Percentiles rank a stretch among this genome's conserved stretches.
Conservation (phyloP, 2,329 filamentous ascomycete genomes). For the Colletotrichum liriopes region DNA sequence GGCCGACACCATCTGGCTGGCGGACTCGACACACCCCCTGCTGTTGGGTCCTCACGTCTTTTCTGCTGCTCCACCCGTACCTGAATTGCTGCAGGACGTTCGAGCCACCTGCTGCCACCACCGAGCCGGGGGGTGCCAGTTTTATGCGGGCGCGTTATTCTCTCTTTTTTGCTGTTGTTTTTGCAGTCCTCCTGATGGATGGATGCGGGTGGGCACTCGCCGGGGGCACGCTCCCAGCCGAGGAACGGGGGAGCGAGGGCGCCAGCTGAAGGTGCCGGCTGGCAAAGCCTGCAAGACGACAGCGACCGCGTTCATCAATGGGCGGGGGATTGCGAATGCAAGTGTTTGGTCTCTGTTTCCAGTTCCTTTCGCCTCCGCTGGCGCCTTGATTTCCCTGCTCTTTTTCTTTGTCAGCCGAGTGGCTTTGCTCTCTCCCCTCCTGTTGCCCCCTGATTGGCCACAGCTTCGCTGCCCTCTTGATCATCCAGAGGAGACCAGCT, state of each 20-base stretch:
- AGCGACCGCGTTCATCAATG: not conserved
- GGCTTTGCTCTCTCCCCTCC: not conserved
- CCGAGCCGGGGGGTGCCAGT: not conserved
- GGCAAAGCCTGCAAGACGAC: not conserved
- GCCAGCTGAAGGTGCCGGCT: constrained; percentile 2
- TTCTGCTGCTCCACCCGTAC: constrained; percentile 14
- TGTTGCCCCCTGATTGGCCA: not conserved
- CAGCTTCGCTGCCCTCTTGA: not conserved
- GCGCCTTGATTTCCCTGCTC: not conserved
- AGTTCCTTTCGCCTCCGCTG: not conserved
- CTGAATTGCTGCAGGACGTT: constrained; percentile 24
- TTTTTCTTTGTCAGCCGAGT: constrained; percentile 8
- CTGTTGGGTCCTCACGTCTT: not conserved
- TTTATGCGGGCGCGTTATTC: not conserved
- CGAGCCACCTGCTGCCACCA: constrained; percentile 14
- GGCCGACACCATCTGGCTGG: not conserved
- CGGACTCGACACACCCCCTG: not conserved
- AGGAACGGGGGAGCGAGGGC: not conserved
- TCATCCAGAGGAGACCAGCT: constrained; percentile 7
- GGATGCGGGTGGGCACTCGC: not conserved
- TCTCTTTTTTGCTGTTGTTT: not conserved
- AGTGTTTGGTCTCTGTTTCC: constrained; percentile 1
- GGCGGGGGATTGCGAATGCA: not conserved
- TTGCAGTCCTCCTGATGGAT: not conserved
- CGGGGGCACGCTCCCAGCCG: not conserved